Base-by-base conservation (phyloP, 2,329 filamentous ascomycete species). In the Corynespora cassiicola region DNA sequence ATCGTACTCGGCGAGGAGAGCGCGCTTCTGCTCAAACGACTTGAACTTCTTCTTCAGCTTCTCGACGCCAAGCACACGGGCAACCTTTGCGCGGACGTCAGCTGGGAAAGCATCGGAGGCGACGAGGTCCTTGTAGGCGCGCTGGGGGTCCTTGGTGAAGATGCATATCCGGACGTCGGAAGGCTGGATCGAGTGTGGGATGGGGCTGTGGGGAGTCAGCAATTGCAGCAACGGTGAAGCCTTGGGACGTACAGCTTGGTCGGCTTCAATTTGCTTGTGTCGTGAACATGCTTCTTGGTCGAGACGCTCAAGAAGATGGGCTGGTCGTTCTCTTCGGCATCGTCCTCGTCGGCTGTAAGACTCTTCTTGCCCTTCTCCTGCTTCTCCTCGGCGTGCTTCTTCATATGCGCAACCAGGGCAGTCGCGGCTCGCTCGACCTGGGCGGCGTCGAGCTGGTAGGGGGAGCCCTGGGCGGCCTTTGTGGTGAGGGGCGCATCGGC, bases 31-130 rank as follows among this genome's bases (percentile, higher is more conserved):
- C 75, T 99, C 94, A 71, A 89, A 99, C 45, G 87, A 82, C 75
- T 87, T 85, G 79, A 87, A 96, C 75, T 94, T 92, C 56, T 85
- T 80, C 74, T 92, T 92, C 56, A 99, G 77, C 71, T 97, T 95
- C 58, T 80, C 79, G 52, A 91, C 75, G 57, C 90, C 90, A 58
- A 97, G 86, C 29, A 99, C 78, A 2, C 79, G 73, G 35, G 68
- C 67, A 33, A 81, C 73, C 34, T 73, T 75, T 46, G 69, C 63
- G 31, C 72, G 67, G 9, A 80, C 61, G 11, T 74, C 68, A 2
- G 69, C 56, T 17, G 80, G 74, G 60, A 75, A 79, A 23, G 82
- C 79, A 26, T 86, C 80, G 38, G 86, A 82, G 34, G 83, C 85
- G 49, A 96, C 79, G 29, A 95, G 79, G 69, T 97, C 86, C 76